Conservation (phyloP, 2,329 filamentous ascomycete species). For the Clonostachys byssicola region DNA sequence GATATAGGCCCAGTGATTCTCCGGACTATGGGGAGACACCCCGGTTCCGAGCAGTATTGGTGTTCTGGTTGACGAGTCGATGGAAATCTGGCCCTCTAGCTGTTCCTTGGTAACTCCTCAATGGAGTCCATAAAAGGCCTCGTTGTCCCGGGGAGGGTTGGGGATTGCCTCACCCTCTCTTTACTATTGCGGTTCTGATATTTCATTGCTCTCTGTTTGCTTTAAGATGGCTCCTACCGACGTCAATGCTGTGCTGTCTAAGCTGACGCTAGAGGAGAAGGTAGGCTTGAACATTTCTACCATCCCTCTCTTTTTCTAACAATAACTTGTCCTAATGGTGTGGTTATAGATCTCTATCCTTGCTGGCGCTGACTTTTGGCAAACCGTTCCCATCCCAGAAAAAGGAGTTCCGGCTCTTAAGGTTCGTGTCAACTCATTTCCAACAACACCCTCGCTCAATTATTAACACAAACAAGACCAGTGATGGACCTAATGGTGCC, state of each 20-base stretch:
- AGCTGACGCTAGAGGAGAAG: not conserved
- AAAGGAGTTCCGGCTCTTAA: not conserved
- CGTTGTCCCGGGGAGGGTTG: too few relatives aligned
- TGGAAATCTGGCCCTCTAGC: too few relatives aligned
- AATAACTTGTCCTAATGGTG: not conserved
- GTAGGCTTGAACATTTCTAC: not conserved
- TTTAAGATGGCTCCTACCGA: not conserved
- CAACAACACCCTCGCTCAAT: not conserved
- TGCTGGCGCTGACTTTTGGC: not conserved
- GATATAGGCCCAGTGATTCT: too few relatives aligned
- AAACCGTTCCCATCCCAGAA: not conserved
- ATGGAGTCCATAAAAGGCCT: too few relatives aligned
- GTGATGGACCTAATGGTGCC: slow-evolving; percentile 25
- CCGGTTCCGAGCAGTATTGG: too few relatives aligned
- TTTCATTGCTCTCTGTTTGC: too few relatives aligned
- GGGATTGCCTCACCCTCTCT: too few relatives aligned
- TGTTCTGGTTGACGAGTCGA: too few relatives aligned
- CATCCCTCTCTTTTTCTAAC: not conserved
- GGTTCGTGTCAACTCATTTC: not conserved
- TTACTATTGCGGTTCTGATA: too few relatives aligned
- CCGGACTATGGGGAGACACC: too few relatives aligned
- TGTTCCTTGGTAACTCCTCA: too few relatives aligned
- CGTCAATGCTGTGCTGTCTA: not conserved
- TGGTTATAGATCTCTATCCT: not conserved
- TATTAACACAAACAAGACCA: not conserved